Conservation (phyloP, 2,329 filamentous ascomycete species). For the Podosphaera fusca region DNA sequence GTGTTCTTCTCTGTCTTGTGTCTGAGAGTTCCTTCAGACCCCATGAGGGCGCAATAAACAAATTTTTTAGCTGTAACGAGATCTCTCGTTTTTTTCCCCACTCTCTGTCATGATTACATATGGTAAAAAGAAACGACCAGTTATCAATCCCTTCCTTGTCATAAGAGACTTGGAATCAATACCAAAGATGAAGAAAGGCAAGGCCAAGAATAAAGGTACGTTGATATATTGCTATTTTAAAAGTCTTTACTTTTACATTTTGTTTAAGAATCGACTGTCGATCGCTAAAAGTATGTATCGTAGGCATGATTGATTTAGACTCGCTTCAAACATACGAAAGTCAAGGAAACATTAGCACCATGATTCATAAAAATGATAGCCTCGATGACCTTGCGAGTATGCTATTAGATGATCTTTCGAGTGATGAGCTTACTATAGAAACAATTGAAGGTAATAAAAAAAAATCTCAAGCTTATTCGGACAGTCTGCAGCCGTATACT, state of each 20-base stretch:
- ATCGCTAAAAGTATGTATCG: not conserved
- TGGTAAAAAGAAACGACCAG: constrained; percentile 8
- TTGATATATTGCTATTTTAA: not conserved
- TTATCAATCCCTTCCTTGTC: constrained; percentile 8
- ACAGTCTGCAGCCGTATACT: not conserved
- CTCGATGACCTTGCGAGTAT: constrained; percentile 10
- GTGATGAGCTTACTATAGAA: constrained; percentile 2
- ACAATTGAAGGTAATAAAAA: not conserved
- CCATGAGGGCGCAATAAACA: not conserved
- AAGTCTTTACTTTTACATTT: not conserved
- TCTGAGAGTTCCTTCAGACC: not conserved
- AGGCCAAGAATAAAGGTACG: constrained; percentile 4
- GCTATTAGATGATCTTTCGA: constrained; percentile 8
- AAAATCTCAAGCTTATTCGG: not conserved
- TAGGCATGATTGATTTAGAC: not conserved
- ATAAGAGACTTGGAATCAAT: constrained; percentile 4
- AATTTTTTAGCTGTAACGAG: not conserved
- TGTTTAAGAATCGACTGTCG: not conserved
- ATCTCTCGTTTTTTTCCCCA: not conserved
- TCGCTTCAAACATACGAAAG: not conserved
- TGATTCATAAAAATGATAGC: constrained; percentile 4
- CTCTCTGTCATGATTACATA: constrained; percentile 7
- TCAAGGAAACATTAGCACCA: not conserved
- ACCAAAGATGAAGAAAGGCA: constrained; percentile 3
- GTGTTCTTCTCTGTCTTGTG: not conserved